phyloP scores from a whole-genome alignment of 352 stramenopile genomes.

The Pythium utonaiense region DNA sequence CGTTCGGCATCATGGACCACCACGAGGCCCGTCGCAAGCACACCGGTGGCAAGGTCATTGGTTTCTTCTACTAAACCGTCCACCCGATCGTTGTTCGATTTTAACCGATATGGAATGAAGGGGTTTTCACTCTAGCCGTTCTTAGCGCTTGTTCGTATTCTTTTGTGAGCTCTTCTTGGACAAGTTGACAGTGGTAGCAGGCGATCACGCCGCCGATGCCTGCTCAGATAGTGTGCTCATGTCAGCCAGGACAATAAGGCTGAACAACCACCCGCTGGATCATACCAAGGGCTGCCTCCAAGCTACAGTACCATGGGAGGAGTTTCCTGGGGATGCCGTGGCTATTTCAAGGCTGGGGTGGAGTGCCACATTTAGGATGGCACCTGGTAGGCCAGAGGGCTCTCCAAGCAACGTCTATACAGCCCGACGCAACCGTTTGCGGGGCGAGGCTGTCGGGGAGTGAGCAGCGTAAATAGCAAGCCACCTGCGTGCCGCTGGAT shows the following conservation, averaged over 20 bases:
- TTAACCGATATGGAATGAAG: slow-evolving; percentile 16
- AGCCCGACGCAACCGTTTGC: background rate
- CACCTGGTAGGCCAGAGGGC: background rate
- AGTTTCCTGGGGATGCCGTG: background rate
- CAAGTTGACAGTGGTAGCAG: too few species aligned
- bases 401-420: background rate
- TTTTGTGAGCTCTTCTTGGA: too few species aligned
- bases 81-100: slow-evolving; percentile 1
- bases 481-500: background rate
- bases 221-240: too few species aligned
- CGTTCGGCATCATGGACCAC: slow-evolving; percentile 92
- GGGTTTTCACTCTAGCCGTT: slow-evolving; percentile 13
- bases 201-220: too few species aligned
- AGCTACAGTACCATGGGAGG: too few species aligned
- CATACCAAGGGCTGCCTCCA: too few species aligned
- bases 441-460: background rate
- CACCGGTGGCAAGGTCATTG: slow-evolving; percentile 99
- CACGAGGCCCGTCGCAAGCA: slow-evolving; percentile 98
- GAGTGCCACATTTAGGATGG: background rate
- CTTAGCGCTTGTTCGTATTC: too few species aligned
- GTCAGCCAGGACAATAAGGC: background rate
- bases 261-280: background rate
- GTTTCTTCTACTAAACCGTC: slow-evolving; percentile 98
- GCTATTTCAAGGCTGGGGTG: background rate
- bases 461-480: background rate